These are phyloP conservation scores for Acrocalymma vagum DNA, from an alignment of 2,329 filamentous ascomycete genomes.

Conservation along the genomic window DNA sequence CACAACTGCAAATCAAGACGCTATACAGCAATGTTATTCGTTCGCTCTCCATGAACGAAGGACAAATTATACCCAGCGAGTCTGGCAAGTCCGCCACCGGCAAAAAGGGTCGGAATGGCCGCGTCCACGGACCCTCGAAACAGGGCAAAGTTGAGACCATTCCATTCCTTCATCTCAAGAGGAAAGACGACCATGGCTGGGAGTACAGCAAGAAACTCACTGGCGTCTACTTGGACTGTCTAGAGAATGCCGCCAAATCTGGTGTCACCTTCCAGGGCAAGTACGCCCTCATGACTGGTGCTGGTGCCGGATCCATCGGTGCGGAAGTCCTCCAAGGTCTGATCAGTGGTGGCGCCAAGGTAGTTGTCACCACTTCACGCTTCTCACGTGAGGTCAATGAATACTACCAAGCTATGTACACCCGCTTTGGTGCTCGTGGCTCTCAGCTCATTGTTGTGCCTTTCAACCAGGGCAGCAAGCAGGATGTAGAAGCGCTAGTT, in stretches of 20 bases:
- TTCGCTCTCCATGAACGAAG: constrained; percentile 96
- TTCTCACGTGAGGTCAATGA: constrained; percentile 98
- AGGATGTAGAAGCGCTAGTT: constrained; percentile 92
- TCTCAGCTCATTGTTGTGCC: constrained; percentile 98
- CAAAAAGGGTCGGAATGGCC: constrained; percentile 65
- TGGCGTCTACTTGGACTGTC: constrained; percentile 86
- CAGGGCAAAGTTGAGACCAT: constrained; percentile 94
- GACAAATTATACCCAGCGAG: constrained; percentile 92
- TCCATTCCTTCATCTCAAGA: constrained; percentile 96
- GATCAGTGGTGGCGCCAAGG: constrained; percentile 95
- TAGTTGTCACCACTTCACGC: constrained; percentile 93
- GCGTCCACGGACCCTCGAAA: constrained; percentile 67
- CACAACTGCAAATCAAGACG: constrained; percentile 94
- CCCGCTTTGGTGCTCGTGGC: constrained; percentile 88
- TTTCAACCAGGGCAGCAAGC: constrained; percentile 99
- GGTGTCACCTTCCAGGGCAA: constrained; percentile 95
- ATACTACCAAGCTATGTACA: constrained; percentile 99
- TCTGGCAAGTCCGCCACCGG: constrained; percentile 71
- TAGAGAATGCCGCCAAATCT: constrained; percentile 85
- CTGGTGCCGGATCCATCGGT: constrained; percentile 96
- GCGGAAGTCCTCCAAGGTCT: constrained; percentile 95
- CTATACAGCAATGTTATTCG: constrained; percentile 94
- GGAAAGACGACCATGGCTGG: constrained; percentile 93
- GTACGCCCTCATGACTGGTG: constrained; percentile 97
- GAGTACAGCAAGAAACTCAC: constrained; percentile 99